Base-by-base conservation (phyloP, 2,329 filamentous ascomycete genomes). In the Ustulina deusta region DNA sequence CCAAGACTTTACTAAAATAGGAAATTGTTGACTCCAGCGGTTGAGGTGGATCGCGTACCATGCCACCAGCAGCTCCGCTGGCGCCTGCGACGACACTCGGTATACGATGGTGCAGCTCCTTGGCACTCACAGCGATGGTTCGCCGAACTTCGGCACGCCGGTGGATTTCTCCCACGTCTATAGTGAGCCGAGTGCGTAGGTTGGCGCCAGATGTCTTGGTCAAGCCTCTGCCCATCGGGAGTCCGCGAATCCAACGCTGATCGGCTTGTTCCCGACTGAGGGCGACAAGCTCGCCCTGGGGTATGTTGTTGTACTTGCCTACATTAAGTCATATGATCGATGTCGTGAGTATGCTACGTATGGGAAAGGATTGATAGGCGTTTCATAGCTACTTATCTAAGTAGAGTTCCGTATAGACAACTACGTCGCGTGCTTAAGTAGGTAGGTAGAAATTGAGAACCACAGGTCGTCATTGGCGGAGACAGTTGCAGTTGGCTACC, bases 21-120 rank as follows among this genome's bases (percentile, higher is more conserved):
- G n/a, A n/a, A n/a, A n/a, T n/a, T n/a, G n/a, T n/a, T n/a, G n/a
- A n/a, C n/a, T n/a, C n/a, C n/a, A n/a, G n/a, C n/a, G n/a, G n/a
- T n/a, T n/a, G n/a, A n/a, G n/a, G 34, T 36, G 83, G 83, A 86
- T 85, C 59, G 83, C 85, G 0, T 89, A 86, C 74, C 86, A 89
- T 69, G 86, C 86, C 0, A 87, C 85, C 0, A 77, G 79, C 1
- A 84, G 81, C 65, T 77, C 79, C 11, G 77, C 76, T 0, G 86
- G 86, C 0, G 81, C 83, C 0, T 89, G 87, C 63, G 85, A 87
- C 65, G 80, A 83, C 1, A 84, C 80, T 4, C 76, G 87, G 44
- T 88, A 87, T 68, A 85, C 86, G 1, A 85, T 85, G 78, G 83
- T 83, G 0, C 82, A 87, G 74, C 81, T 81, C 27, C 73, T 89